Percentiles rank a stretch among this genome's conserved stretches.
Evolutionary conservation across 2,329 filamentous ascomycete species (phyloP).

Genomic region (Hirsutella thompsonii): DNA sequence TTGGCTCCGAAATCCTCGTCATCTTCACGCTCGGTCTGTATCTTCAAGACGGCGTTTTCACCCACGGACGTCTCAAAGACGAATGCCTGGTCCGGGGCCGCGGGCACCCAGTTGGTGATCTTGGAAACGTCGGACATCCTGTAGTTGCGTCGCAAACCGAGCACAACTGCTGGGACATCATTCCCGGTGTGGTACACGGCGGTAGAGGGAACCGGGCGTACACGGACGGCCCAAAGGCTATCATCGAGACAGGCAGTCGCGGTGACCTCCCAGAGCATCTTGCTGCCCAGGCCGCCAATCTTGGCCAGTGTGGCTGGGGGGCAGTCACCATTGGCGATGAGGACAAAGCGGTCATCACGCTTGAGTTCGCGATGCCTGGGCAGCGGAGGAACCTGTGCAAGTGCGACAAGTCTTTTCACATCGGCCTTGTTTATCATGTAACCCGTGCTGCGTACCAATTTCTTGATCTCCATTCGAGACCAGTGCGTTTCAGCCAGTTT

Average conservation of each 20-base stretch:
- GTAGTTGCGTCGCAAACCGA: slow-evolving; percentile 65
- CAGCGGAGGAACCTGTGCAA: slow-evolving; percentile 52
- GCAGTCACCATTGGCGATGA: slow-evolving; percentile 73
- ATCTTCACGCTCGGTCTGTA: slow-evolving; percentile 55
- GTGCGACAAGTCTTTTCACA: slow-evolving; percentile 55
- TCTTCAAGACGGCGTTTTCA: slow-evolving; percentile 71
- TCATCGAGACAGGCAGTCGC: slow-evolving; percentile 65
- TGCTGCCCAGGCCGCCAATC: slow-evolving; percentile 76
- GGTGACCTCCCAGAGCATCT: slow-evolving; percentile 72
- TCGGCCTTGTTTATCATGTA: slow-evolving; percentile 70
- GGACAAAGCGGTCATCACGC: slow-evolving; percentile 75
- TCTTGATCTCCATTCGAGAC: slow-evolving; percentile 58
- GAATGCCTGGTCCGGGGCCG: slow-evolving; percentile 57
- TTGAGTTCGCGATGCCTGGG: slow-evolving; percentile 60
- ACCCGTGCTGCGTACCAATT: slow-evolving; percentile 81
- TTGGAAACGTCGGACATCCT: slow-evolving; percentile 67
- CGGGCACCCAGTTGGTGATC: slow-evolving; percentile 74
- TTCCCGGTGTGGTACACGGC: slow-evolving; percentile 70
- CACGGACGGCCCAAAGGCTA: slow-evolving; percentile 74
- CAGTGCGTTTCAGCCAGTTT: slow-evolving; percentile 20
- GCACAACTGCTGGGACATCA: slow-evolving; percentile 62
- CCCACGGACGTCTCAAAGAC: slow-evolving; percentile 74
- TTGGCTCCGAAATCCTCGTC: slow-evolving; percentile 51
- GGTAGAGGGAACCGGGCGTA: slow-evolving; percentile 57
- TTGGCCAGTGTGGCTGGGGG: slow-evolving; percentile 62